Conservation (phyloP, 768 basidiomycete genomes). For the Tephrocybe sp. region DNA sequence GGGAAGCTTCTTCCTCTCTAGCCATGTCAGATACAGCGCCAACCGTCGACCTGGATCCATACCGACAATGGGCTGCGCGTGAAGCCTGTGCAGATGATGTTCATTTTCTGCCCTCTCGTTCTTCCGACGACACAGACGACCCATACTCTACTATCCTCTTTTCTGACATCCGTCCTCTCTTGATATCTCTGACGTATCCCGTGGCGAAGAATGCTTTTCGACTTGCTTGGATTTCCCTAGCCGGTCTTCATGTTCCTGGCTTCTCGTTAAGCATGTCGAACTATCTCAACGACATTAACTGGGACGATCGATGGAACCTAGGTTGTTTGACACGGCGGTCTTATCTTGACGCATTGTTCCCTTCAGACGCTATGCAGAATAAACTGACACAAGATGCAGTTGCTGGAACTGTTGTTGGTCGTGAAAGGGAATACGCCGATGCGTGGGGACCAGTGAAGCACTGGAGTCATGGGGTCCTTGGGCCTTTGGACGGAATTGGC, state of each 20-base stretch:
- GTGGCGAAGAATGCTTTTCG: conserved; percentile 59
- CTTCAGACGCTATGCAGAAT: conserved; percentile 30
- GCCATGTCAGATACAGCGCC: conserved; percentile 8
- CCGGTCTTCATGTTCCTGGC: conserved; percentile 74
- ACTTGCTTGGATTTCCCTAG: conserved; percentile 65
- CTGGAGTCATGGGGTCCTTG: conserved; percentile 59
- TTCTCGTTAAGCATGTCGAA: conserved; percentile 43
- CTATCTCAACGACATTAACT: conserved; percentile 31
- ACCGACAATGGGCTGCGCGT: conserved; percentile 60
- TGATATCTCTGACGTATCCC: conserved; percentile 47
- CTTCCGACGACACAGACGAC: conserved; percentile 54
- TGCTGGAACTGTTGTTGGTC: conserved; percentile 67
- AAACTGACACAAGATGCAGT: conserved; percentile 55
- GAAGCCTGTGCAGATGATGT: conserved; percentile 52
- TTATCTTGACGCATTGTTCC: conserved; percentile 55
- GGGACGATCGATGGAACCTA: conserved; percentile 72
- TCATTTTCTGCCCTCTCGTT: conserved; percentile 51
- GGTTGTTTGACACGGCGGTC: conserved; percentile 43
- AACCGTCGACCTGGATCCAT: conserved; percentile 54
- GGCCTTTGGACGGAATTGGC: conserved; percentile 47
- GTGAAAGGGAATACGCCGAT: conserved; percentile 58
- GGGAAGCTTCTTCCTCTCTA: conserved; percentile 16
- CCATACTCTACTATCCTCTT: conserved; percentile 77
- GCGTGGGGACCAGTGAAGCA: conserved; percentile 69
- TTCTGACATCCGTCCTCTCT: conserved; percentile 61